A percentile compares a stretch with the other conserved stretches of the same genome.
Evolutionary conservation across 2,329 filamentous ascomycete genomes (phyloP).

Genomic region (Talaromyces sp.): DNA sequence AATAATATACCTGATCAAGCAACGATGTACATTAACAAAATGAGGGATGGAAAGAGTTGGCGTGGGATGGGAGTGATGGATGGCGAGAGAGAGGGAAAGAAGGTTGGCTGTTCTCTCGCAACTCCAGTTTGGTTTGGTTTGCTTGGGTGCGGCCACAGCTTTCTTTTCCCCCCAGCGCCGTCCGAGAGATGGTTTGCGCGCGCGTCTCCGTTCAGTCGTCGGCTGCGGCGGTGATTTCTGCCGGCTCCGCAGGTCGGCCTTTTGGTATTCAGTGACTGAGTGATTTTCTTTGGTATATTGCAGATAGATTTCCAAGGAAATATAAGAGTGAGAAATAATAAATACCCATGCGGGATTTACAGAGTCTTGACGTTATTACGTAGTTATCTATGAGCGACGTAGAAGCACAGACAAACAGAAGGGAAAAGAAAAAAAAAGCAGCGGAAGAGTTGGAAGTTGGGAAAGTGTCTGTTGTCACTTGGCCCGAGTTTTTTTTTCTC

Average conservation of each 20-base stretch:
- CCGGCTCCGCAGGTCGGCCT: neutral
- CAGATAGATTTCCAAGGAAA: neutral
- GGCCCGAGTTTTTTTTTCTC: neutral
- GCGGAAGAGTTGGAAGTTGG: constrained; percentile 4
- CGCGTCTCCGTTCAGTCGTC: neutral
- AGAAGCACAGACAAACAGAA: neutral
- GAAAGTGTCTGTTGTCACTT: constrained; percentile 3
- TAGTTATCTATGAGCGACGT: constrained; percentile 3
- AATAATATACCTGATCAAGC: neutral
- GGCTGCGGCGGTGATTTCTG: neutral
- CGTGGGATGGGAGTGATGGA: neutral
- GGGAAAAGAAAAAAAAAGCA: constrained; percentile 7
- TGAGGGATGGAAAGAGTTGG: neutral
- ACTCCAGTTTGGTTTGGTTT: neutral
- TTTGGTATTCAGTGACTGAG: no score
- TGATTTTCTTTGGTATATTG: no score
- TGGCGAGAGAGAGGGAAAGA: neutral
- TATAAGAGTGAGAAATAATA: neutral
- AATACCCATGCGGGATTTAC: neutral
- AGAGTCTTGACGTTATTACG: neutral
- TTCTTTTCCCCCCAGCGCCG: neutral
- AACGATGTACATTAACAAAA: neutral
- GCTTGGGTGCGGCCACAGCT: neutral
- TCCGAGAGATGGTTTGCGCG: constrained; percentile 5
- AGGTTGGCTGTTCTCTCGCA: neutral